Percentiles rank a stretch among this genome's conserved stretches.
Evolutionary conservation across 768 basidiomycete species (phyloP).

Genomic region (Sarcodon aspratus): DNA sequence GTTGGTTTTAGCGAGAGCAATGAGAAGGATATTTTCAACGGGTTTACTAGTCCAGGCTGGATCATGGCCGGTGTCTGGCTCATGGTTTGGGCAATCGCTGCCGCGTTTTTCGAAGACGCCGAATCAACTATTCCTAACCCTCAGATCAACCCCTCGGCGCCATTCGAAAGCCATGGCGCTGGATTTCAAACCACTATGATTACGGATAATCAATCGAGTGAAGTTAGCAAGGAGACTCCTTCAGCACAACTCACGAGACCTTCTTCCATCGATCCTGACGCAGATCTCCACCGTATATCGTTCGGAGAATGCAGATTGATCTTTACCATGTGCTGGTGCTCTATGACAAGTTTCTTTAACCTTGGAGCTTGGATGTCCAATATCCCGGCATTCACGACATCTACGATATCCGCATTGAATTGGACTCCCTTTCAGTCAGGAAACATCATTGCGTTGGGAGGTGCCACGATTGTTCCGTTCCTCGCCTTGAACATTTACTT

Average conservation of each 20-base stretch:
- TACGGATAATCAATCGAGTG: background rate
- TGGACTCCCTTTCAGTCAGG: conserved; percentile 55
- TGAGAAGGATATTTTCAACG: conserved; percentile 49
- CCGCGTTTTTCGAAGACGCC: conserved; percentile 21
- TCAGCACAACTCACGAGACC: background rate
- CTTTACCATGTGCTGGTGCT: conserved; percentile 57
- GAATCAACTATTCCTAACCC: no score
- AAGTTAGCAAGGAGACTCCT: background rate
- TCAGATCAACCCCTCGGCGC: background rate
- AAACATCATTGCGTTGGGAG: conserved; percentile 62
- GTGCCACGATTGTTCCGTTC: conserved; percentile 51
- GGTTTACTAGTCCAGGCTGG: conserved; percentile 58
- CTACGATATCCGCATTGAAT: conserved; percentile 25
- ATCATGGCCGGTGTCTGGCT: conserved; percentile 44
- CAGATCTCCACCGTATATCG: conserved; percentile 7
- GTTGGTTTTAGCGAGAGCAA: conserved; percentile 23
- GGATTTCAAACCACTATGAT: background rate
- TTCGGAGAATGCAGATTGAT: conserved; percentile 37
- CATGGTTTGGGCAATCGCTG: conserved; percentile 33
- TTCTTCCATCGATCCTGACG: background rate
- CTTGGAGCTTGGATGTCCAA: conserved; percentile 61
- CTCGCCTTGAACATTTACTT: conserved; percentile 48
- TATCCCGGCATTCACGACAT: conserved; percentile 43
- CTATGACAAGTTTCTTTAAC: conserved; percentile 63
- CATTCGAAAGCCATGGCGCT: conserved; percentile 7